Base-by-base conservation (phyloP, 495 filamentous ascomycete species). In the Aspergillus egyptiacus region DNA sequence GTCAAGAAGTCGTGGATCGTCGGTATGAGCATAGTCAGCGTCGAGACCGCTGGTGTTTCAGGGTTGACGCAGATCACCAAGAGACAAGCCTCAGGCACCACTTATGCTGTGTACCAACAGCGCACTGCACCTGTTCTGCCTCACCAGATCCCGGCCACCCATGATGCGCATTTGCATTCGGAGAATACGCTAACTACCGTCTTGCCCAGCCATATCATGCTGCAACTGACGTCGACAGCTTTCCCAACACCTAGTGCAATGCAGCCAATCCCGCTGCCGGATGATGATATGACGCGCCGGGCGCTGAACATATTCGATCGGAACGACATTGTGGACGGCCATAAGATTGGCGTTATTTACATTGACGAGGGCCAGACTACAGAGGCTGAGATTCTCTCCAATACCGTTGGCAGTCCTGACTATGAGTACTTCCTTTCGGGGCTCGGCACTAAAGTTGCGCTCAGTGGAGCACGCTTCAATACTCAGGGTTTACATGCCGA, bases 271-370 rank as follows among this genome's bases (percentile, higher is more conserved):
- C 80, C 84, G 2, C 75, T 96, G 3, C 86, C 89, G 3, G 85
- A 95, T 14, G 87, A 95, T 59, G 87, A 91, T 6, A 77, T 76
- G 15, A 83, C 84, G n/a, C 72, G 78, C 25, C 80, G 91, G 46
- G 84, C 87, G 0, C 82, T 97, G 27, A 80, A 70, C 33, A 69
- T 75, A 27, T 94, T 99, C 65, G 94, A 97, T 63, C 82, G 83
- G 22, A 96, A 79, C 49, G 83, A 91, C 41, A 88, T 91, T 20
- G 86, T 99, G 4, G 94, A 99, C 66, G 86, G 90, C 9, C 89
- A 99, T 66, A 95, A 95, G 61, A 85, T 95, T 38, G 94, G 93
- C 15, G 83, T 99, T 17, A 82, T 99, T 43, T 99, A 96, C 61
- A 81, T 95, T 50, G 89, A 82, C 27, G 80, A 88, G 45, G 84